Evolutionary conservation across 2,329 filamentous ascomycete genomes (phyloP), one percentile per base, ranked within the genome.

Genomic region (Incumbomyces delicatus): DNA sequence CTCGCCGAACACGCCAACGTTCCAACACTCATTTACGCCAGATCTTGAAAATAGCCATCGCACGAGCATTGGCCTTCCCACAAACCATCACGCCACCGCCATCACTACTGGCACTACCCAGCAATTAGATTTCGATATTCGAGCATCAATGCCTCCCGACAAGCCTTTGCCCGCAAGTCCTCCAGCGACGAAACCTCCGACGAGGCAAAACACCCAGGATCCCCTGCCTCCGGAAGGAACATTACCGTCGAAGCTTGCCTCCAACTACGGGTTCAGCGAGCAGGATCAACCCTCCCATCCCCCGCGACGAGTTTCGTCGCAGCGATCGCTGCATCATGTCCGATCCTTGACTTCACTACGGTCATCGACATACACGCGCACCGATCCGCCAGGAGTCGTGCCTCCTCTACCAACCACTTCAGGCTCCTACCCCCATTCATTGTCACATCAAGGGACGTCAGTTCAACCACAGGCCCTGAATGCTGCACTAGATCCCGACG

Each of bases 21-120:
- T 74, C 47, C 72, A 75, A 56, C 35, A 46, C 27, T 47, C 58
- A 63, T 49, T 42, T 57, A 30, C 41, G 61, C 61, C 17, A 67
- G 66, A 55, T 65, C 65, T 22, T 71, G 74, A 57, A 71, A 68
- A 57, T 59, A 66, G 45, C 31, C 48, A 51, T 46, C 71, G 72
- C 48, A 73, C 71, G 13, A 77, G 73, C 60, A 71, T 77, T 56
- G 72, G 64, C 49, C 63, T 77, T 46, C 74, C 74, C 50, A 65
- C 54, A 46, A 61, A 63, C 46, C 65, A 66, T 51, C 60, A 63
- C 50, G 64, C 63, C 41, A 66, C 62, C n/a, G n/a, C n/a, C n/a
- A n/a, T n/a, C n/a, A n/a, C n/a, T n/a, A n/a, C n/a, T n/a, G n/a
- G n/a, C n/a, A n/a, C n/a, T 50, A 59, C 56, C 42, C 40, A 38